These are phyloP conservation scores for Coemansia sp. DNA, from an alignment of 192 early-diverging fungal genomes.

Conservation along the genomic window DNA sequence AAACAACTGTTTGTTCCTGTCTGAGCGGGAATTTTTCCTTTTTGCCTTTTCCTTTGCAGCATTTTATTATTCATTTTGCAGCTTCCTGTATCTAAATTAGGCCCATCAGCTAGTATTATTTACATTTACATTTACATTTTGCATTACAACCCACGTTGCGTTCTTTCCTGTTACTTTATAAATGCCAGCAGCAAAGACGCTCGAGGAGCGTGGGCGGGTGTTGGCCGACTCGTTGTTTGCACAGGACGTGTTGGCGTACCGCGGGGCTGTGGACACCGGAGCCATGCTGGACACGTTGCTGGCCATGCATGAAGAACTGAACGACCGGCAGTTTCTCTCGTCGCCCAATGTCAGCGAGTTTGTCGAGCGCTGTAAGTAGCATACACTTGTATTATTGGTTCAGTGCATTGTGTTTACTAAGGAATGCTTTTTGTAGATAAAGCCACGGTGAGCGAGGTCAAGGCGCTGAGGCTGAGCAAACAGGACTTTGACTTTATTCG, in stretches of 20 bases:
- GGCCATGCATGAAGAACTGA: slow-evolving; percentile 44
- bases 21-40: neutral
- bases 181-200: slow-evolving; percentile 23
- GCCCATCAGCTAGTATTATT: neutral
- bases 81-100: neutral
- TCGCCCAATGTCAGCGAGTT: slow-evolving; percentile 49
- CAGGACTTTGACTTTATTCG: slow-evolving; percentile 48
- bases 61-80: neutral
- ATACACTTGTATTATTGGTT: neutral
- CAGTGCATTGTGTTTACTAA: neutral
- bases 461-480: slow-evolving; percentile 35
- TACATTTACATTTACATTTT: slow-evolving; percentile 1
- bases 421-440: slow-evolving; percentile 21
- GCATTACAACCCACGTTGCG: neutral
- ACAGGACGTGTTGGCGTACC: slow-evolving; percentile 43
- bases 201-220: slow-evolving; percentile 39
- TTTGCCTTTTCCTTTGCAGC: neutral
- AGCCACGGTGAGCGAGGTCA: slow-evolving; percentile 30
- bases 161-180: neutral
- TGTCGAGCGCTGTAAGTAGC: slow-evolving; percentile 42
- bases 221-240: slow-evolving; percentile 34
- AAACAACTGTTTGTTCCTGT: too few relatives aligned
- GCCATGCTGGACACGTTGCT: slow-evolving; percentile 48
- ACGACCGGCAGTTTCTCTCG: slow-evolving; percentile 32
- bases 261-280: slow-evolving; percentile 43